These are phyloP conservation scores for Artomyces pyxidatus DNA, from an alignment of 768 basidiomycete species.

Conservation along the genomic window DNA sequence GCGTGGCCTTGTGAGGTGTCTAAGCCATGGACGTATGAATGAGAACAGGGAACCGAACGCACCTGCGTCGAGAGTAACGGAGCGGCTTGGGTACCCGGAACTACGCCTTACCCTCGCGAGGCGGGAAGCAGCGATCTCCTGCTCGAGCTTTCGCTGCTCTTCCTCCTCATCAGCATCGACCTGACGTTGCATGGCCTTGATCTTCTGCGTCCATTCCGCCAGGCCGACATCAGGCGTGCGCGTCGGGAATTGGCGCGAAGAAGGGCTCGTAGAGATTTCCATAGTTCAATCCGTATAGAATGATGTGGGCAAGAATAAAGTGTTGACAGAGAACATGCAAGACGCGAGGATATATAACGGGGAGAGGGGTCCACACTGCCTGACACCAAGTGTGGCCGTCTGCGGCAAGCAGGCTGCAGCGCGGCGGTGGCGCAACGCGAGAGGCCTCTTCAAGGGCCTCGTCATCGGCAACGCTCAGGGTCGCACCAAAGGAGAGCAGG, in stretches of 20 bases:
- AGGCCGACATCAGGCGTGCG: constrained; percentile 47
- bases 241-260: constrained; percentile 9
- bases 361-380: no score
- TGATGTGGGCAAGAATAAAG: no score
- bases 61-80: constrained; percentile 28
- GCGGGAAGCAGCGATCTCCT: constrained; percentile 43
- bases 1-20: no score
- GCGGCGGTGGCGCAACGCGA: no score
- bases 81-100: constrained; percentile 30
- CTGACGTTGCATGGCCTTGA: constrained; percentile 72
- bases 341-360: no score
- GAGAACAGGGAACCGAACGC: neutral
- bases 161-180: constrained; percentile 76
- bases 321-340: no score
- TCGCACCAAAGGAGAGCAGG: no score
- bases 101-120: constrained; percentile 38
- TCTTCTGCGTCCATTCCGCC: constrained; percentile 77
- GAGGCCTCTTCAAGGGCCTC: no score
- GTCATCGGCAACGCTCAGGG: no score
- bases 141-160: constrained; percentile 60
- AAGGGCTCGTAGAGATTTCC: constrained; percentile 9
- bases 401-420: no score
- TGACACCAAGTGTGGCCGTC: no score
- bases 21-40: neutral
- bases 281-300: no score